A percentile compares a stretch with the other conserved stretches of the same genome.
These are phyloP conservation scores for Fraxinus greggii DNA, from an alignment of 305 asterid genomes.

Conservation along the genomic window DNA sequence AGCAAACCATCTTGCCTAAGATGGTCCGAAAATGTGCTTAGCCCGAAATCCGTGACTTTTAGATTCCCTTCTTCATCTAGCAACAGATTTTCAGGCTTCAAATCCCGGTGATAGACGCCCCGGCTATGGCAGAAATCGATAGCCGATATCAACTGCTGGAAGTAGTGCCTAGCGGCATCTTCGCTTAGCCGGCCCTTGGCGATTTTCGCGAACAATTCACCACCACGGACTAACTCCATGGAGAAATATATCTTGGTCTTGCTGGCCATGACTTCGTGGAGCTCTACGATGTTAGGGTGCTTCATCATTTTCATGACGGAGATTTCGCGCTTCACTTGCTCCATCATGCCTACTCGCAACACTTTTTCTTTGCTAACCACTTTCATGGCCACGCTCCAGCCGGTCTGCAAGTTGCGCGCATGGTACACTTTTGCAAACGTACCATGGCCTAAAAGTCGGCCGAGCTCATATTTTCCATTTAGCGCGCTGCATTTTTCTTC, in stretches of 20 bases:
- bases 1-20: constrained; percentile 55
- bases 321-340: constrained; percentile 71
- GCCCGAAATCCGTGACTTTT: constrained; percentile 66
- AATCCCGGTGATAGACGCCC: constrained; percentile 63
- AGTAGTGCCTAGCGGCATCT: constrained; percentile 55
- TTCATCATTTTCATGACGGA: constrained; percentile 67
- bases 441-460: constrained; percentile 58
- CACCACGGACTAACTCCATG: constrained; percentile 65
- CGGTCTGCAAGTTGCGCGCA: constrained; percentile 44
- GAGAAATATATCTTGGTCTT: constrained; percentile 60
- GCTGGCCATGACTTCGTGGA: constrained; percentile 73
- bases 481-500: constrained; percentile 30
- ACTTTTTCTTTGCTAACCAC: constrained; percentile 64
- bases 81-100: constrained; percentile 63
- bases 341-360: constrained; percentile 59
- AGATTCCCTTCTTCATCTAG: constrained; percentile 61
- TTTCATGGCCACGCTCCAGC: constrained; percentile 59
- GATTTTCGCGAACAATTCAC: constrained; percentile 55
- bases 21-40: constrained; percentile 59
- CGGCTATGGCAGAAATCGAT: constrained; percentile 73
- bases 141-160: constrained; percentile 67
- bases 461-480: constrained; percentile 53
- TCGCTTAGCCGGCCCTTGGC: constrained; percentile 52
- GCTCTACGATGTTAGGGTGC: constrained; percentile 67
- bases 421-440: constrained; percentile 66